Percentiles rank a stretch among this genome's conserved stretches.
phyloP scores from a whole-genome alignment of 192 early-diverging fungal genomes.

The Podila epicladia region DNA sequence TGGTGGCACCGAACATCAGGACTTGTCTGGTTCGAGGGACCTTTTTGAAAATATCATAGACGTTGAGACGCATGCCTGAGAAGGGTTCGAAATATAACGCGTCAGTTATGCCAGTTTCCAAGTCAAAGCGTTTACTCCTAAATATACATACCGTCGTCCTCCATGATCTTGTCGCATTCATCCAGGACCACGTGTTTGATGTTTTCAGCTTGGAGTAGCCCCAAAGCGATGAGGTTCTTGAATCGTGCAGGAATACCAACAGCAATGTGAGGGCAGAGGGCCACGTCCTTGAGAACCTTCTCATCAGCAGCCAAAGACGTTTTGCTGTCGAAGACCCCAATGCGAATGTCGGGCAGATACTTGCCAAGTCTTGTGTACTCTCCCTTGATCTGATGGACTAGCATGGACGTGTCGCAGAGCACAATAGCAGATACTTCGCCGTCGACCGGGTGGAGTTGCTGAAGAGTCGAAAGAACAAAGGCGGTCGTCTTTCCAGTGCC shows the following conservation, averaged over 20 bases:
- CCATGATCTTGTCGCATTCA: conserved; percentile 98
- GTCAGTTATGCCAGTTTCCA: not conserved
- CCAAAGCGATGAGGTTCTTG: conserved; percentile 83
- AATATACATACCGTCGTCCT: conserved; percentile 80
- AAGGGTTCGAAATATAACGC: not conserved
- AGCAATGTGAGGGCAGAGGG: conserved; percentile 93
- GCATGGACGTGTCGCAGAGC: conserved; percentile 96
- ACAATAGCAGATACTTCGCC: conserved; percentile 91
- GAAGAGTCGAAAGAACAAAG: conserved; percentile 93
- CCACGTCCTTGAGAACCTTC: conserved; percentile 81
- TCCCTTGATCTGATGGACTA: conserved; percentile 98
- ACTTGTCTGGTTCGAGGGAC: conserved; percentile 98
- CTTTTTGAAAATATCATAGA: conserved; percentile 94
- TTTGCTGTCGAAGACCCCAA: conserved; percentile 93
- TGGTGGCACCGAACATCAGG: conserved; percentile 97
- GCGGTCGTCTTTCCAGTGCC: conserved; percentile 99
- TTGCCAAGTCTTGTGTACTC: conserved; percentile 96
- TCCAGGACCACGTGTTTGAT: conserved; percentile 98
- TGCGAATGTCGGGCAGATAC: conserved; percentile 93
- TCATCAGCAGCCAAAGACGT: conserved; percentile 78
- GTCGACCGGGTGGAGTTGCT: conserved; percentile 87
- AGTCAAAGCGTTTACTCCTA: not conserved
- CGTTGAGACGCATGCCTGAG: conserved; percentile 95
- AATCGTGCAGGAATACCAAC: conserved; percentile 98
- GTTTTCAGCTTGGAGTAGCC: conserved; percentile 76